Conservation (phyloP, 1,139 yeast species). For the Debaryomyces fabryi region DNA sequence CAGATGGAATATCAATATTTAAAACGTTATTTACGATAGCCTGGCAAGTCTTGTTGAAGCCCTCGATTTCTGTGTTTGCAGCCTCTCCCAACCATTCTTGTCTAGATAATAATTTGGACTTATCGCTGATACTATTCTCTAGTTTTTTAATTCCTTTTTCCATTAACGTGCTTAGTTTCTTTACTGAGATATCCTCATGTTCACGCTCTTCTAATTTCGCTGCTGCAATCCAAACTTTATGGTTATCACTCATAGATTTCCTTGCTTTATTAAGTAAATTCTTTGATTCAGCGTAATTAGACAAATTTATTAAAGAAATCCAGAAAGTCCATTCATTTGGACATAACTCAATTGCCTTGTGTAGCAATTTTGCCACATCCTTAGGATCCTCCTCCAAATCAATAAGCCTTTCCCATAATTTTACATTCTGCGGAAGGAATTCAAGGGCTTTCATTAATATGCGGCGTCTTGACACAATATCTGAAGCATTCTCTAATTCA, state of each 20-base stretch:
- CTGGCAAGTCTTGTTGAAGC: slow-evolving; percentile 36
- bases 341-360: slow-evolving; percentile 69
- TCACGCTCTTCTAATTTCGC: slow-evolving; percentile 69
- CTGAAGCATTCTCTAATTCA: slow-evolving; percentile 57
- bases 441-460: slow-evolving; percentile 66
- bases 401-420: slow-evolving; percentile 58
- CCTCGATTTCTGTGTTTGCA: slow-evolving; percentile 37
- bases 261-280: slow-evolving; percentile 61
- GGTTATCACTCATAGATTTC: slow-evolving; percentile 51
- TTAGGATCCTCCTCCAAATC: slow-evolving; percentile 50
- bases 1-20: slow-evolving; percentile 15
- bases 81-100: slow-evolving; percentile 51
- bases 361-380: slow-evolving; percentile 57
- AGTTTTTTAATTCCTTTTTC: slow-evolving; percentile 54
- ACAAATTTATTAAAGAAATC: slow-evolving; percentile 50
- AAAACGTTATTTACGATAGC: slow-evolving; percentile 37
- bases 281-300: slow-evolving; percentile 53
- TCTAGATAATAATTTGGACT: slow-evolving; percentile 28
- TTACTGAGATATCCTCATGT: slow-evolving; percentile 29
- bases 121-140: slow-evolving; percentile 20
- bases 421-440: slow-evolving; percentile 46
- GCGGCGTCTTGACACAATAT: slow-evolving; percentile 50
- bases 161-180: slow-evolving; percentile 47
- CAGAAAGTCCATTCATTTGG: slow-evolving; percentile 70
- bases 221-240: slow-evolving; percentile 72